Evolutionary conservation across 306 rosid species (phyloP).

Genomic region (Vigna reflexopilosa): DNA sequence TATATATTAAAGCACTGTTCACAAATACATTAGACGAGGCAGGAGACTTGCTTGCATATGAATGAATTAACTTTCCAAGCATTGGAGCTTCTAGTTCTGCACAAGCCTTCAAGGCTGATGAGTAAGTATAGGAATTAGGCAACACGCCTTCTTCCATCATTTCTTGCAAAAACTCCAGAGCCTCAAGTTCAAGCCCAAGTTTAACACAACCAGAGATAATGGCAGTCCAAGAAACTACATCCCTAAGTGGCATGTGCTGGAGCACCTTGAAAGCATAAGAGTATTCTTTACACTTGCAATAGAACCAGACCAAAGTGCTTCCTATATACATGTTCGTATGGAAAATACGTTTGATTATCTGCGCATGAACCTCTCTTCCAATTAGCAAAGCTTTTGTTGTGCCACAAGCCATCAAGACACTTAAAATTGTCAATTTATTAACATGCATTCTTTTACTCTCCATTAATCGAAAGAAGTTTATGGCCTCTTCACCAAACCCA

Average conservation of each 20-base stretch:
- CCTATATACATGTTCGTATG: conserved; percentile 62
- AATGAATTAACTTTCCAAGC: conserved; percentile 78
- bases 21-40: conserved; percentile 81
- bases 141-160: conserved; percentile 86
- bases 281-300: conserved; percentile 77
- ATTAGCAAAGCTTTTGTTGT: conserved; percentile 52
- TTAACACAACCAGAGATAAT: conserved; percentile 81
- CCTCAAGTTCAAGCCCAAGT: conserved; percentile 77
- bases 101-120: conserved; percentile 88
- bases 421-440: conserved; percentile 71
- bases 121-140: conserved; percentile 83
- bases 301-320: conserved; percentile 92
- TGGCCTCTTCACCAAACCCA: conserved; percentile 80
- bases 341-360: conserved; percentile 55
- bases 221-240: conserved; percentile 95
- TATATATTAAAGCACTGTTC: conserved; percentile 75
- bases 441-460: conserved; percentile 60
- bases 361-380: conserved; percentile 93
- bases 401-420: conserved; percentile 87
- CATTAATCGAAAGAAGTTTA: conserved; percentile 70
- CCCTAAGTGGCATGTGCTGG: conserved; percentile 74
- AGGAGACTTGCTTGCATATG: conserved; percentile 74
- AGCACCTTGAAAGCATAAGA: conserved; percentile 69
- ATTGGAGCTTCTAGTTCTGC: conserved; percentile 64
- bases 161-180: conserved; percentile 68